Evolutionary conservation across 1,284 basidiomycete genomes (phyloP).

Genomic region (Apiotrichum montevideense): DNA sequence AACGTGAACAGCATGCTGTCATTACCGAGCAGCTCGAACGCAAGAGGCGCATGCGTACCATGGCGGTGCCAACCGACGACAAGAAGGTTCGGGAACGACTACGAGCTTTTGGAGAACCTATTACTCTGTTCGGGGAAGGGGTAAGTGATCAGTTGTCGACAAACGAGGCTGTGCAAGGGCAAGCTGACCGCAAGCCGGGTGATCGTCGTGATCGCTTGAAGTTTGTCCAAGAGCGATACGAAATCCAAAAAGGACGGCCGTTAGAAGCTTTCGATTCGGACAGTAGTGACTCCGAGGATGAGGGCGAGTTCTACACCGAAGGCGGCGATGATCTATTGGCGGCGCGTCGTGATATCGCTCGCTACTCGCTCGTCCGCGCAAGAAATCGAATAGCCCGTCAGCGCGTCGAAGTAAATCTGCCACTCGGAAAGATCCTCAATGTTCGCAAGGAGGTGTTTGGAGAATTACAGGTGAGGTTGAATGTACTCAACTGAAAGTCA

Average conservation of each 20-base stretch:
- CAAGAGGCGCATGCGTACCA: conserved; percentile 84
- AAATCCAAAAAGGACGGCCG: conserved; percentile 51
- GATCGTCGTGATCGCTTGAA: conserved; percentile 84
- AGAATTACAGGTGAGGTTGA: conserved; percentile 69
- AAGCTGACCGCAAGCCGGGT: conserved; percentile 41
- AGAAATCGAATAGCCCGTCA: conserved; percentile 84
- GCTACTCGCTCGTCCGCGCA: conserved; percentile 90
- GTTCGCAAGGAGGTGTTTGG: conserved; percentile 81
- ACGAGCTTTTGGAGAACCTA: conserved; percentile 88
- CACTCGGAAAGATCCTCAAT: conserved; percentile 85
- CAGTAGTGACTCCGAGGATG: conserved; percentile 55
- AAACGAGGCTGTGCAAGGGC: no score
- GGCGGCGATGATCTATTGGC: conserved; percentile 79
- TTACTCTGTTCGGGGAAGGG: conserved; percentile 94
- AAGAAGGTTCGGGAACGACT: conserved; percentile 80
- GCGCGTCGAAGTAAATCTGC: conserved; percentile 75
- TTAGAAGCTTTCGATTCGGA: conserved; percentile 54
- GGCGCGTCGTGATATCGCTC: conserved; percentile 75
- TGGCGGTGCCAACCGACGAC: conserved; percentile 97
- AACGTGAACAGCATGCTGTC: conserved; percentile 57
- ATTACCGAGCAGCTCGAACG: conserved; percentile 87
- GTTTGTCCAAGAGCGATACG: conserved; percentile 83
- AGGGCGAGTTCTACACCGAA: conserved; percentile 95
- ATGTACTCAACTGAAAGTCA: not conserved
- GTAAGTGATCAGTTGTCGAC: conserved; percentile 52